Conservation (phyloP, 2,329 filamentous ascomycete species). For the Cercospora sp. region DNA sequence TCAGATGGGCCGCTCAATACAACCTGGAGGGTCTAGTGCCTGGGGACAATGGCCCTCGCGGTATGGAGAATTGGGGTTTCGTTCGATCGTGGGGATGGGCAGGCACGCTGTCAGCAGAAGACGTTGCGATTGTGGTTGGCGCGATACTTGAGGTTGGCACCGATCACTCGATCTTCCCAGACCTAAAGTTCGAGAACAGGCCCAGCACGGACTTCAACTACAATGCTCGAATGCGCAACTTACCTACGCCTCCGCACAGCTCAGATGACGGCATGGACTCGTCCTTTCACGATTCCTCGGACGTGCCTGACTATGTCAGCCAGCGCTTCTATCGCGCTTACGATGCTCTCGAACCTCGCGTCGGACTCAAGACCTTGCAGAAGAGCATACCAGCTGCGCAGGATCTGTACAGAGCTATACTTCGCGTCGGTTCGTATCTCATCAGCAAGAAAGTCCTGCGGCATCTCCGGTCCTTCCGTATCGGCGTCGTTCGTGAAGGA, state of each 20-base stretch:
- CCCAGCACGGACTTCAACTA: conserved; percentile 29
- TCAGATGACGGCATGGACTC: conserved; percentile 35
- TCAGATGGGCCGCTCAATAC: conserved; percentile 90
- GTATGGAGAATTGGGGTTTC: conserved; percentile 94
- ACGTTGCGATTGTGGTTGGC: conserved; percentile 89
- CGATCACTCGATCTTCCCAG: conserved; percentile 25
- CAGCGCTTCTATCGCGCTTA: conserved; percentile 60
- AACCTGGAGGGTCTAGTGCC: conserved; percentile 93
- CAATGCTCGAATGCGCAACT: conserved; percentile 31
- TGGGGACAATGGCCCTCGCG: conserved; percentile 63
- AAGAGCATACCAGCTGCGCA: conserved; percentile 79
- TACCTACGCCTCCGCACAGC: conserved; percentile 39
- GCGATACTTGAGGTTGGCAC: conserved; percentile 86
- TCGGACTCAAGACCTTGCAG: conserved; percentile 71
- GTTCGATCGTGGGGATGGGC: conserved; percentile 98
- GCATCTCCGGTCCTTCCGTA: conserved; percentile 86
- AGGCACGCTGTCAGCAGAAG: conserved; percentile 86
- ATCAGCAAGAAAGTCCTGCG: conserved; percentile 94
- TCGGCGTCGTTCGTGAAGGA: conserved; percentile 93
- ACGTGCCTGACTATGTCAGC: conserved; percentile 48
- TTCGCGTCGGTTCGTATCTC: conserved; percentile 85
- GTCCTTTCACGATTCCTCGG: conserved; percentile 24
- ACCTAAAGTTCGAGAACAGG: conserved; percentile 22
- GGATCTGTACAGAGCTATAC: conserved; percentile 86
- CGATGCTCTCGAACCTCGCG: conserved; percentile 54